These are phyloP conservation scores for Castanospermum australe DNA, from an alignment of 306 rosid species.

Conservation along the genomic window DNA sequence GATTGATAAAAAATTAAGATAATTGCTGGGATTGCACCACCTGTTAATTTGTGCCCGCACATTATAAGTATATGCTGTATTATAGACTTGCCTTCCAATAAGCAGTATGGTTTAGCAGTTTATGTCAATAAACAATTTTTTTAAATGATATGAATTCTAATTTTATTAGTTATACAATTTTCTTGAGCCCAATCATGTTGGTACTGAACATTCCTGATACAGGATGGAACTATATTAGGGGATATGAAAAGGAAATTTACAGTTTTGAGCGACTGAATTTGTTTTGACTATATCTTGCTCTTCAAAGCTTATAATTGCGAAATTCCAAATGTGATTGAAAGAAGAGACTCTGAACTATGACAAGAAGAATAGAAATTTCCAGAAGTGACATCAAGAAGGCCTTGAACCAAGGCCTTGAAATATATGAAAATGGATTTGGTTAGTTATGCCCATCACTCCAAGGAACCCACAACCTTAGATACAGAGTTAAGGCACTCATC, in stretches of 20 bases:
- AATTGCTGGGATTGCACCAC: neutral
- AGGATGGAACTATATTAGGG: neutral
- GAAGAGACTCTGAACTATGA: neutral
- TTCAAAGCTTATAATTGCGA: neutral
- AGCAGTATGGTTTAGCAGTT: neutral
- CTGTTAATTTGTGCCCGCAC: neutral
- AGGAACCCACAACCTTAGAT: too few relatives aligned
- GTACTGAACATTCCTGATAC: neutral
- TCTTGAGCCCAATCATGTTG: neutral
- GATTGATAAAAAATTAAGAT: neutral
- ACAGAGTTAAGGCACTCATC: too few relatives aligned
- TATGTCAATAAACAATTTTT: neutral
- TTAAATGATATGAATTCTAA: neutral
- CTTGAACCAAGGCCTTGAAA: neutral
- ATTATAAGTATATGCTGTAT: neutral
- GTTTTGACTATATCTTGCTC: too few relatives aligned
- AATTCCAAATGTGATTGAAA: neutral
- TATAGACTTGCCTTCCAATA: neutral
- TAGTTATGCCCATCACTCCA: too few relatives aligned
- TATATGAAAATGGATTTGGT: too few relatives aligned
- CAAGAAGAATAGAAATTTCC: neutral
- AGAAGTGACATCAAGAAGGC: neutral
- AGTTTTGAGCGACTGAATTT: neutral
- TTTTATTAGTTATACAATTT: too few relatives aligned
- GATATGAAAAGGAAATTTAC: neutral